Evolutionary conservation across 2,329 filamentous ascomycete genomes (phyloP).

Genomic region (Exutisphaerella laricina): DNA sequence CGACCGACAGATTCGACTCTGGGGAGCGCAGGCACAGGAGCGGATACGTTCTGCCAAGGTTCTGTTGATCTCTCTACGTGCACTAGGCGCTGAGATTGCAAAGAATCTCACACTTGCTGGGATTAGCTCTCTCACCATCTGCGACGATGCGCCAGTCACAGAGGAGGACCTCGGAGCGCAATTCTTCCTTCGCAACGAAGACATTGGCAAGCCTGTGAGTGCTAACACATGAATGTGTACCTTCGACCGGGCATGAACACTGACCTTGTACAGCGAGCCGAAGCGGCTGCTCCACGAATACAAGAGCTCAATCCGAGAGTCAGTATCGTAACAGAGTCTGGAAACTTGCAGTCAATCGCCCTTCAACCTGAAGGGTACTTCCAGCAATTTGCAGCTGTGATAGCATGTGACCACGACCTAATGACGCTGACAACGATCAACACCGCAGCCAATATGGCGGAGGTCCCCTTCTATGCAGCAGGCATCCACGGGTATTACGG

Average conservation of each 20-base stretch:
- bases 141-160: slow-evolving; percentile 70
- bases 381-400: slow-evolving; percentile 72
- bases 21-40: slow-evolving; percentile 93
- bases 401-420: slow-evolving; percentile 82
- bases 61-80: slow-evolving; percentile 80
- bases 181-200: slow-evolving; percentile 68
- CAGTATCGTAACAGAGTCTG: slow-evolving; percentile 48
- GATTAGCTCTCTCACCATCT: slow-evolving; percentile 80
- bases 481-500: slow-evolving; percentile 86
- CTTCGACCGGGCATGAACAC: slow-evolving; percentile 5
- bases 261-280: slow-evolving; percentile 56
- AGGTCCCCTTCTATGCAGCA: slow-evolving; percentile 81
- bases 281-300: slow-evolving; percentile 71
- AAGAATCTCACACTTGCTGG: slow-evolving; percentile 96
- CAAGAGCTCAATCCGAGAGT: slow-evolving; percentile 88
- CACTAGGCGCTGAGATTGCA: slow-evolving; percentile 86
- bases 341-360: slow-evolving; percentile 53
- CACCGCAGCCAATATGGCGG: slow-evolving; percentile 71
- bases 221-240: neutral
- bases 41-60: slow-evolving; percentile 81
- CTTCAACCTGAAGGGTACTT: slow-evolving; percentile 74
- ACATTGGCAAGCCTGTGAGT: slow-evolving; percentile 67
- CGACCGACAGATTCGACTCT: slow-evolving; percentile 93
- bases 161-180: slow-evolving; percentile 66
- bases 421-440: slow-evolving; percentile 73